phyloP scores from a whole-genome alignment of 2,329 filamentous ascomycete species.

The Geosmithia flava region DNA sequence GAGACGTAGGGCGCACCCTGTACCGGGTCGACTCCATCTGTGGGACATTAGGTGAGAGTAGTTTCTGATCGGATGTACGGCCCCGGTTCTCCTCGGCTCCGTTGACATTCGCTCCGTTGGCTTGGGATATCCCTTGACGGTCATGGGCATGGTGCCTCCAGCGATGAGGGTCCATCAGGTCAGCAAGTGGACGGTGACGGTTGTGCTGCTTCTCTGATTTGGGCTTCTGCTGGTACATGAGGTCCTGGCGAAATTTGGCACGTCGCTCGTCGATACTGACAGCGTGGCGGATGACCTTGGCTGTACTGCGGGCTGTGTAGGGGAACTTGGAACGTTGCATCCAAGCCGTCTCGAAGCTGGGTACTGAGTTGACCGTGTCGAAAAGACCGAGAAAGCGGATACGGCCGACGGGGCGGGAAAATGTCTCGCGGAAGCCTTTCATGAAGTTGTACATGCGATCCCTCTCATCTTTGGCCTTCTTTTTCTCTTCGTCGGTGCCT shows the following conservation, averaged over 20 bases:
- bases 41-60: no score
- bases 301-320: conserved; percentile 46
- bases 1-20: conserved; percentile 9
- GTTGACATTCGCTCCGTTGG: neutral
- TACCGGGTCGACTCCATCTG: no score
- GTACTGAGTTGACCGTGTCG: conserved; percentile 72
- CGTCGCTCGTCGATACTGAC: conserved; percentile 60
- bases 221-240: conserved; percentile 41
- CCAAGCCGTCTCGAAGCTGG: conserved; percentile 61
- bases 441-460: conserved; percentile 61
- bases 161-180: conserved; percentile 6
- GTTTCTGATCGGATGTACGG: neutral
- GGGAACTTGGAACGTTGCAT: conserved; percentile 73
- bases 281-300: conserved; percentile 53
- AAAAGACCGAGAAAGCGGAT: conserved; percentile 72
- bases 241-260: conserved; percentile 59
- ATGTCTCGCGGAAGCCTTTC: conserved; percentile 71
- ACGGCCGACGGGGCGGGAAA: conserved; percentile 60
- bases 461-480: conserved; percentile 26
- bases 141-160: neutral
- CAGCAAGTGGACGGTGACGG: conserved; percentile 10
- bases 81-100: neutral
- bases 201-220: conserved; percentile 6
- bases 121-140: no score
- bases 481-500: conserved; percentile 25